Evolutionary conservation across 306 rosid species (phyloP), one percentile per base, ranked within the genome.

Genomic region (Purshia tridentata): DNA sequence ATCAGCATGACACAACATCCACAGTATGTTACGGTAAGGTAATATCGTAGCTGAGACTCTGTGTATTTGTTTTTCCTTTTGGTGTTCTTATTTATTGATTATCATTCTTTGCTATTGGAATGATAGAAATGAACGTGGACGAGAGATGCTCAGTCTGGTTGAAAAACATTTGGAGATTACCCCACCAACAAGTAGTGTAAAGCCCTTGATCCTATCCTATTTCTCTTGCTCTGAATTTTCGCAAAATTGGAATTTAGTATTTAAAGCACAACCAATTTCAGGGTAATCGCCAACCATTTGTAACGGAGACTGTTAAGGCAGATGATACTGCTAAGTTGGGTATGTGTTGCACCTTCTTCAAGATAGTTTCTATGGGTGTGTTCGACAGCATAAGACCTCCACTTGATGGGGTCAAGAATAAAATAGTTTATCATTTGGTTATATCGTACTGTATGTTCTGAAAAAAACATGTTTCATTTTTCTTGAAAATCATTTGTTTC

Each of bases 1-100:
- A 61, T 89, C 78, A 85, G 96, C 86, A 93, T 93, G 98, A 81
- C 94, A 29, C 96, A 89, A 80, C 98, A 93, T 85, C 98, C 98
- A 56, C 98, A 93, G 82, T 93, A 93, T 80, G 80, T 93, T 74
- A 93, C 98, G 49, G 94, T 93, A 71, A 91, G 98, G 98, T 93
- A 84, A 85, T 66, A 10, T 72, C 49, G 3, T 47, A 15, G 3
- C 46, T 53, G 18, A 57, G 42, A 55, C 70, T 58, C 19, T 41
- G 52, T 41, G 8, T 53, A 13, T 12, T 3, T 55, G 14, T 39
- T 57, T 16, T 47, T 48, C 20, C 18, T 40, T n/a, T 41, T 11
- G 3, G 6, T 41, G 15, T 42, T 8, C 23, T 63, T 72, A 45
- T 45, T 54, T 72, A 45, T 45, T 60, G 37, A 16, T 37, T 69